Conservation (phyloP, 2,329 filamentous ascomycete species). For the Allantophomopsis cytisporea region DNA sequence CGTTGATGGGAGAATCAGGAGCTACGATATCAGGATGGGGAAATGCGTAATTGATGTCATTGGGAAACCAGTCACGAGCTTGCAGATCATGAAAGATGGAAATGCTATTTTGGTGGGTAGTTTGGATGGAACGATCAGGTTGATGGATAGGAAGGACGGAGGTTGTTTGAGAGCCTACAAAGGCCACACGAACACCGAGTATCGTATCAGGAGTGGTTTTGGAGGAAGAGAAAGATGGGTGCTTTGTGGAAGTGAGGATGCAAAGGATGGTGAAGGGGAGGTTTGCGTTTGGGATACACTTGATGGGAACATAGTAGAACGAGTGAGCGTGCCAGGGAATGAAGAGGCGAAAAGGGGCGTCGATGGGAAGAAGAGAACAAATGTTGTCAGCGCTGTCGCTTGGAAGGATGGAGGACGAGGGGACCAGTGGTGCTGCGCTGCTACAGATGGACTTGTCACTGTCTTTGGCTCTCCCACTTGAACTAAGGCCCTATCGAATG, state of each 20-base stretch:
- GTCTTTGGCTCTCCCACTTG: slow-evolving; percentile 32
- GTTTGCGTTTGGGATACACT: slow-evolving; percentile 75
- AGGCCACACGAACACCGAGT: slow-evolving; percentile 24
- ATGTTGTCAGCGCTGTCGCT: slow-evolving; percentile 46
- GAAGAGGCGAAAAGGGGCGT: slow-evolving; percentile 27
- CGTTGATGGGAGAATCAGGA: slow-evolving; percentile 71
- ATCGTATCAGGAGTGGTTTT: slow-evolving; percentile 29
- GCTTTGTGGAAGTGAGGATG: slow-evolving; percentile 62
- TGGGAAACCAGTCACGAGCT: slow-evolving; percentile 59
- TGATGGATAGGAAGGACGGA: slow-evolving; percentile 71
- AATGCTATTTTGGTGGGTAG: slow-evolving; percentile 62
- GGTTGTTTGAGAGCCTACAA: slow-evolving; percentile 60
- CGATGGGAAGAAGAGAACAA: slow-evolving; percentile 36
- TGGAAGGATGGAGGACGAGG: slow-evolving; percentile 51
- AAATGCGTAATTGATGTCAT: slow-evolving; percentile 57
- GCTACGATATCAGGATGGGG: slow-evolving; percentile 75
- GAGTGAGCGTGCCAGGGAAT: slow-evolving; percentile 31
- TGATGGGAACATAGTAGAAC: slow-evolving; percentile 53
- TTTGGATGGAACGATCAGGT: slow-evolving; percentile 61
- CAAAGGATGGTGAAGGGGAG: slow-evolving; percentile 9
- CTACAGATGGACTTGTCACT: slow-evolving; percentile 51
- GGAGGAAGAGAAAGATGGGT: slow-evolving; percentile 68
- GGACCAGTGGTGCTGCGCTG: slow-evolving; percentile 50
- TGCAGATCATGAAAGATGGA: slow-evolving; percentile 58
- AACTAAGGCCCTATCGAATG: too few species aligned